These are phyloP conservation scores for Pinus albicaulis DNA, from an alignment of 75 land plant genomes.

Conservation along the genomic window DNA sequence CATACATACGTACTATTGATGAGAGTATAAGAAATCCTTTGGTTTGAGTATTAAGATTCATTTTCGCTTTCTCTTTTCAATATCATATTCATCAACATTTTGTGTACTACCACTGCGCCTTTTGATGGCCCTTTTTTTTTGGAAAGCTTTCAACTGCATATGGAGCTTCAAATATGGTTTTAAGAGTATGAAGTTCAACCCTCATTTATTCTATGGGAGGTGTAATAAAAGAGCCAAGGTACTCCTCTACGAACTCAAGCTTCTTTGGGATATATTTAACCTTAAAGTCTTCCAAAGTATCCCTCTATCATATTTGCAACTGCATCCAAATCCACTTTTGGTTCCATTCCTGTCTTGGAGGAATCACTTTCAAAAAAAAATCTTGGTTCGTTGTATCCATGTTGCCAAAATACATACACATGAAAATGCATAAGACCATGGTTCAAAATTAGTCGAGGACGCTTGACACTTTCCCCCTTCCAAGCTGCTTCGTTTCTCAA, in stretches of 20 bases:
- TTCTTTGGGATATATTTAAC: slow-evolving; percentile 48
- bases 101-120: slow-evolving; percentile 1
- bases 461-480: too few species aligned
- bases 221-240: slow-evolving; percentile 33
- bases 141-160: slow-evolving; percentile 14
- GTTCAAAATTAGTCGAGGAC: too few species aligned
- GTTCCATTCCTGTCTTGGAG: background rate
- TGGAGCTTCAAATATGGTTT: slow-evolving; percentile 29
- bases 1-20: slow-evolving; percentile 13
- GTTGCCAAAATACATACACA: too few species aligned
- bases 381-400: too few species aligned
- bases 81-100: background rate
- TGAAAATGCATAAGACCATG: too few species aligned
- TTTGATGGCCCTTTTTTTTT: slow-evolving; percentile 4
- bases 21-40: slow-evolving; percentile 43
- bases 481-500: too few species aligned
- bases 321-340: too few species aligned
- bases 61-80: background rate
- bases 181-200: slow-evolving; percentile 37
- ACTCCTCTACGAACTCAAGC: slow-evolving; percentile 33
- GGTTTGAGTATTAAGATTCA: background rate
- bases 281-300: too few species aligned
- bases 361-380: background rate
- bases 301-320: too few species aligned
- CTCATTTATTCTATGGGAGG: slow-evolving; percentile 76